These are phyloP conservation scores for Metschnikowia arizonensis DNA, from an alignment of 805 yeast species.

Conservation along the genomic window DNA sequence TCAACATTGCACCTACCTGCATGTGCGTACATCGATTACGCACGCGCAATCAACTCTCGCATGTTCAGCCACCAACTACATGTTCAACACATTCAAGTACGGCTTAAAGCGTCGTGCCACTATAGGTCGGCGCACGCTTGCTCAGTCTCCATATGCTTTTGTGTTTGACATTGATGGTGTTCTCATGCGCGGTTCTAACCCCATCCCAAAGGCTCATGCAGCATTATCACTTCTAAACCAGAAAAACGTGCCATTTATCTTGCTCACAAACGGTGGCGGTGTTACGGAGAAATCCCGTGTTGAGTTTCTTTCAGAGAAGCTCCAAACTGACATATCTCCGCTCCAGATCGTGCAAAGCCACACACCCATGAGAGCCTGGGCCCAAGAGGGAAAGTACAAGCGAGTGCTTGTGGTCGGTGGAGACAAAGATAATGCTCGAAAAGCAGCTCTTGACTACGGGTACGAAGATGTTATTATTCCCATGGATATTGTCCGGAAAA, in stretches of 20 bases:
- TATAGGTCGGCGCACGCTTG: background rate
- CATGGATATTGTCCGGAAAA: conserved; percentile 60
- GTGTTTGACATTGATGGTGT: conserved; percentile 80
- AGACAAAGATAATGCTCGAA: conserved; percentile 59
- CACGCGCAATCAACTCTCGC: background rate
- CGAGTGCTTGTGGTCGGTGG: conserved; percentile 87
- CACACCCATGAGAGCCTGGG: conserved; percentile 72
- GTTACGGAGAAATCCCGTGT: conserved; percentile 60
- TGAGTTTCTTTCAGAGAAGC: conserved; percentile 42
- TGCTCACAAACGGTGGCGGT: conserved; percentile 92
- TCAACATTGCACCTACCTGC: conserved; percentile 4
- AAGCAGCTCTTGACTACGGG: conserved; percentile 74
- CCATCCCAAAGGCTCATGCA: conserved; percentile 60
- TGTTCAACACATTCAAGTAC: background rate
- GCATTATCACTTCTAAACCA: conserved; percentile 54
- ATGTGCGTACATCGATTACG: background rate
- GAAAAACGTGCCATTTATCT: conserved; percentile 65
- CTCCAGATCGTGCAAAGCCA: conserved; percentile 80
- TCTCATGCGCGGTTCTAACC: conserved; percentile 63
- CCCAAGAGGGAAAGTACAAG: conserved; percentile 40
- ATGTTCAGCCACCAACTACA: background rate
- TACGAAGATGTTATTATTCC: conserved; percentile 71
- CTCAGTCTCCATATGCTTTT: conserved; percentile 23
- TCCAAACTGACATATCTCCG: conserved; percentile 46
- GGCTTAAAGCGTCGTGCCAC: background rate